These are phyloP conservation scores for Begonia peltatifolia DNA, from an alignment of 306 rosid genomes.

Conservation along the genomic window DNA sequence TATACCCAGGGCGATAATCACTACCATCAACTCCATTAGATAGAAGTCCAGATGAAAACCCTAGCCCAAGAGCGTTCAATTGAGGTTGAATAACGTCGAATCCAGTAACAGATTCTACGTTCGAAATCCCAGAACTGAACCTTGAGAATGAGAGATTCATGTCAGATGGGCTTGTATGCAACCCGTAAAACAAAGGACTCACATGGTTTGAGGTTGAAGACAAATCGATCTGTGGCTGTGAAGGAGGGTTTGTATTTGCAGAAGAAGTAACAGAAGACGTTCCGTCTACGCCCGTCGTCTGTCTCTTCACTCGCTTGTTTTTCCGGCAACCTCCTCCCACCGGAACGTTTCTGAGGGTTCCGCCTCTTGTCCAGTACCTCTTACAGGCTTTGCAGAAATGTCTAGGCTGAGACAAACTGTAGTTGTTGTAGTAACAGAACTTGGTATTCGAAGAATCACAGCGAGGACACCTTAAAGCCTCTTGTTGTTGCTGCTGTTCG, in stretches of 20 bases:
- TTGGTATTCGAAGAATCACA: constrained; percentile 91
- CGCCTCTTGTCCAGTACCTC: constrained; percentile 94
- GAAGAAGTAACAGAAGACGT: constrained; percentile 19
- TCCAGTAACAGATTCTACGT: constrained; percentile 17
- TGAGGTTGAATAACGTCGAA: constrained; percentile 31
- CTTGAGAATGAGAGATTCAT: constrained; percentile 33
- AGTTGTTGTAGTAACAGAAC: constrained; percentile 95
- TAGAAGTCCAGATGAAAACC: constrained; percentile 29
- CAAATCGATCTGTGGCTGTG: constrained; percentile 30
- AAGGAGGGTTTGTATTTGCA: constrained; percentile 15
- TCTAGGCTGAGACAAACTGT: constrained; percentile 87
- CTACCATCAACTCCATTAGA: constrained; percentile 6
- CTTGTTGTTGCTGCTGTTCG: constrained; percentile 33
- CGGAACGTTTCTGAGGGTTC: constrained; percentile 83
- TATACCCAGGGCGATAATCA: constrained; percentile 26
- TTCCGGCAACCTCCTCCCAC: constrained; percentile 87
- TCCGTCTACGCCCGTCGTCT: not conserved
- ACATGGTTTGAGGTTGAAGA: constrained; percentile 22
- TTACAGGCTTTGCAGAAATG: constrained; percentile 98
- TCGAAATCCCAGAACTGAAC: constrained; percentile 15
- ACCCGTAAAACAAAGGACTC: constrained; percentile 41
- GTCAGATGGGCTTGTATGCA: constrained; percentile 27
- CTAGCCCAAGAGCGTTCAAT: constrained; percentile 24
- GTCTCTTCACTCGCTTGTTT: constrained; percentile 65
- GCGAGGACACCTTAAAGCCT: constrained; percentile 65